A percentile compares a stretch with the other conserved stretches of the same genome.
phyloP scores from a whole-genome alignment of 495 filamentous ascomycete species.

The Jackrogersella multiformis region DNA sequence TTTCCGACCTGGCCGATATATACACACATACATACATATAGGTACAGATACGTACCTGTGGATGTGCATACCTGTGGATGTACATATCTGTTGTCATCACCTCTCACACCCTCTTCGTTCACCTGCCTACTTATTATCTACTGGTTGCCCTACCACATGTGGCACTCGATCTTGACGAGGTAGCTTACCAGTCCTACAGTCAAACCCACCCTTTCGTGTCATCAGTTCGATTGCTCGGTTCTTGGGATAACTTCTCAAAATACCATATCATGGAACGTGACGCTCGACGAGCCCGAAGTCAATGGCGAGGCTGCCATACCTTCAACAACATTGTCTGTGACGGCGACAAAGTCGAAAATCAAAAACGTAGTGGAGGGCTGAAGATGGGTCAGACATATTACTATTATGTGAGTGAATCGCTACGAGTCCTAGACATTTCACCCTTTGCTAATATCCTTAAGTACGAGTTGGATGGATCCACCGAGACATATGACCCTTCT shows the following conservation, averaged over 20 bases:
- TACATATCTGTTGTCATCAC: slow-evolving; percentile 2
- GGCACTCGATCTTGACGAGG: slow-evolving; percentile 32
- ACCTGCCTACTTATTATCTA: slow-evolving; percentile 35
- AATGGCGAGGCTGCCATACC: slow-evolving; percentile 85
- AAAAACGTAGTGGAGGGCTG: slow-evolving; percentile 77
- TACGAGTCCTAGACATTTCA: slow-evolving; percentile 16
- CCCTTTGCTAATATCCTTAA: slow-evolving; percentile 49
- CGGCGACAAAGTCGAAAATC: slow-evolving; percentile 64
- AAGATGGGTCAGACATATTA: slow-evolving; percentile 95
- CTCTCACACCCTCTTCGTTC: slow-evolving; percentile 8
- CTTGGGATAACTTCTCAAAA: slow-evolving; percentile 90
- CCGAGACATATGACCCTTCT: slow-evolving; percentile 75
- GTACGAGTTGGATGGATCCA: slow-evolving; percentile 81
- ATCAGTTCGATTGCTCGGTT: slow-evolving; percentile 83
- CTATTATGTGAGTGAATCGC: slow-evolving; percentile 77
- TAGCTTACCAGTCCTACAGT: slow-evolving; percentile 55
- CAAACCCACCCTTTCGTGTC: slow-evolving; percentile 71
- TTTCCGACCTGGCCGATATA: no score
- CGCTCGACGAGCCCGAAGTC: slow-evolving; percentile 69
- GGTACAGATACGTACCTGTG: no score
- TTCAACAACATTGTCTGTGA: slow-evolving; percentile 88
- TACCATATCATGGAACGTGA: slow-evolving; percentile 83
- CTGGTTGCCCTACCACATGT: slow-evolving; percentile 18
- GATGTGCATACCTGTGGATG: slow-evolving; percentile 22
- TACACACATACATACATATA: no score